phyloP scores from a whole-genome alignment of 2,329 filamentous ascomycete species.

The Paraphaeosphaeria sporulosa region DNA sequence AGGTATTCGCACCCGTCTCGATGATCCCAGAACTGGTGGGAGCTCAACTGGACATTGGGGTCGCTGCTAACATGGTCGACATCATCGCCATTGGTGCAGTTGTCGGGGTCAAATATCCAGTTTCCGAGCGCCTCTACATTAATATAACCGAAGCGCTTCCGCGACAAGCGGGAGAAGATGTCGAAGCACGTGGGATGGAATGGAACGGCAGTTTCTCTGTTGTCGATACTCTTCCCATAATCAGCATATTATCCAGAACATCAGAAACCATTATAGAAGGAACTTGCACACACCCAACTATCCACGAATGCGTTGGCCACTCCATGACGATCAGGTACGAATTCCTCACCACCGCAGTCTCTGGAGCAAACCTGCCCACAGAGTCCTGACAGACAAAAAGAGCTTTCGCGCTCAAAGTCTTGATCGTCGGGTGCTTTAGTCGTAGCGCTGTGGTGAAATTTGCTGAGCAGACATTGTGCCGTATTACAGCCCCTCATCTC shows the following conservation, averaged over 20 bases:
- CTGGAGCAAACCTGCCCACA: constrained; percentile 14
- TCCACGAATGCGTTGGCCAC: not conserved
- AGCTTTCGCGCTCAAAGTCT: constrained; percentile 14
- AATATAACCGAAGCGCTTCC: not conserved
- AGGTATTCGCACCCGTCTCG: constrained; percentile 22
- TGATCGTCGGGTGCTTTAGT: constrained; percentile 11
- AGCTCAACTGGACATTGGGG: constrained; percentile 3
- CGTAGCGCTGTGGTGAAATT: not conserved
- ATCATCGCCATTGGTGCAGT: not conserved
- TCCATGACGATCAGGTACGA: constrained; percentile 12
- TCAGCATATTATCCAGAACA: not conserved
- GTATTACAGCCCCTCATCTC: constrained; percentile 19
- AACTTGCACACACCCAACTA: not conserved
- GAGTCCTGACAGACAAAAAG: constrained; percentile 11
- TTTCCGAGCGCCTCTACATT: constrained; percentile 7
- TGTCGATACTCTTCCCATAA: not conserved
- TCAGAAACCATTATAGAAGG: not conserved
- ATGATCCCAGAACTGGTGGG: constrained; percentile 19
- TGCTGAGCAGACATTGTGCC: constrained; percentile 16
- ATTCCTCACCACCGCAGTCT: constrained; percentile 2
- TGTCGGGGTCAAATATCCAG: constrained; percentile 10
- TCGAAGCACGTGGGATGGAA: constrained; percentile 20
- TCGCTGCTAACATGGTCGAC: not conserved
- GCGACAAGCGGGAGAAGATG: constrained; percentile 13
- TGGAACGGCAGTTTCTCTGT: constrained; percentile 9